phyloP scores from a whole-genome alignment of 805 yeast genomes.

The Hagleromyces aurorensis region DNA sequence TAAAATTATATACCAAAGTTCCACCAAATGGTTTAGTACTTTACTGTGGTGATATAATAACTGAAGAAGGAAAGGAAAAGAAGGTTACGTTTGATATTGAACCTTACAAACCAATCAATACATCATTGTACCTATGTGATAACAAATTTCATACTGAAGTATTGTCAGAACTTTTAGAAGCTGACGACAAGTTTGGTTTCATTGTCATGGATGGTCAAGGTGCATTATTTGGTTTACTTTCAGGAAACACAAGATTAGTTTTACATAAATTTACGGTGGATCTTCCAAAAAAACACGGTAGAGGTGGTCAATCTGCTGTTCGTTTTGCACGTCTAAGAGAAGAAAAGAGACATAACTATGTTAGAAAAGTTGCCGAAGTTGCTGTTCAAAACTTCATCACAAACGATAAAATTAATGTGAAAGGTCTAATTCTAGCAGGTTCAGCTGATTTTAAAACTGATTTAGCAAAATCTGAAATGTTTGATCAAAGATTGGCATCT shows the following conservation, averaged over 20 bases:
- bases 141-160: slow-evolving; percentile 98
- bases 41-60: slow-evolving; percentile 97
- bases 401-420: slow-evolving; percentile 88
- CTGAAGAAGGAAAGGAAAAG: slow-evolving; percentile 96
- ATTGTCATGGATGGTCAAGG: slow-evolving; percentile 99
- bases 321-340: slow-evolving; percentile 99
- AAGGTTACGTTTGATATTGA: slow-evolving; percentile 95
- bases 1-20: slow-evolving; percentile 79
- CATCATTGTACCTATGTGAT: slow-evolving; percentile 93
- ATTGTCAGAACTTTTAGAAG: slow-evolving; percentile 83
- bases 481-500: slow-evolving; percentile 80
- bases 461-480: slow-evolving; percentile 84
- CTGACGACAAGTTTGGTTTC: slow-evolving; percentile 95
- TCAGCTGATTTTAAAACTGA: slow-evolving; percentile 98
- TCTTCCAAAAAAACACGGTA: slow-evolving; percentile 98
- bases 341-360: slow-evolving; percentile 97
- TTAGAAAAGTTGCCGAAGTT: slow-evolving; percentile 95
- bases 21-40: slow-evolving; percentile 94
- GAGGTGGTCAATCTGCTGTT: slow-evolving; percentile 99
- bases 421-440: slow-evolving; percentile 95
- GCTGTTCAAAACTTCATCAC: slow-evolving; percentile 96
- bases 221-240: slow-evolving; percentile 85
- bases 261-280: slow-evolving; percentile 95
- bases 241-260: slow-evolving; percentile 95
- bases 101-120: slow-evolving; percentile 98